Conservation (phyloP, 768 basidiomycete genomes). For the Boletus speciosus region DNA sequence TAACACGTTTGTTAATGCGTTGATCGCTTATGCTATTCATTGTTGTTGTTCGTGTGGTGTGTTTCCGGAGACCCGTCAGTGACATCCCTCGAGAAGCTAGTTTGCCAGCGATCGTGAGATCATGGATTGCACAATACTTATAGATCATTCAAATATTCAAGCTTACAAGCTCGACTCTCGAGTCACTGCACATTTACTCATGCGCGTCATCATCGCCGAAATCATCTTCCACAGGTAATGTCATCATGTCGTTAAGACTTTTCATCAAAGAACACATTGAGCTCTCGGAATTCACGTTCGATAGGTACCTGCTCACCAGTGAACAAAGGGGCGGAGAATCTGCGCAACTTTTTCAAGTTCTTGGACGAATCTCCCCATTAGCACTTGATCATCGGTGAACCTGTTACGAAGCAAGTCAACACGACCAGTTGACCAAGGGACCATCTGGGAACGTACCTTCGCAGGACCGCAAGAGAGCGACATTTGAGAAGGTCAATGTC, state of each 20-base stretch:
- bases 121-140: neutral
- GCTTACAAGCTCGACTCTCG: neutral
- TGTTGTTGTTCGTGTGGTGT: neutral
- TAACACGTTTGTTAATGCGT: constrained; percentile 11
- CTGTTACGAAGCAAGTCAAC: constrained; percentile 35
- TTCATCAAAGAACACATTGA: neutral
- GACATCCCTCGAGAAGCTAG: neutral
- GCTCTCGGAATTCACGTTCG: neutral
- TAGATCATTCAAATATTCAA: constrained; percentile 6
- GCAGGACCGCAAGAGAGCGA: constrained; percentile 68
- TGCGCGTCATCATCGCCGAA: constrained; percentile 1
- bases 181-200: constrained; percentile 2
- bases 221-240: constrained; percentile 38
- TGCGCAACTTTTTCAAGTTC: constrained; percentile 50
- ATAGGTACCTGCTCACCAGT: constrained; percentile 48
- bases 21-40: constrained; percentile 12
- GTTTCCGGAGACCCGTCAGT: neutral
- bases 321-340: constrained; percentile 72
- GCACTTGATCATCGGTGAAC: constrained; percentile 73
- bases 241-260: constrained; percentile 74
- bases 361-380: constrained; percentile 60
- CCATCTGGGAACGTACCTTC: constrained; percentile 42
- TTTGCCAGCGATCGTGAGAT: neutral
- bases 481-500: constrained; percentile 92
- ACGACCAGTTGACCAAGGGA: neutral